Evolutionary conservation across 345 rosid species (phyloP).

Genomic region (Eucalyptus viminalis): DNA sequence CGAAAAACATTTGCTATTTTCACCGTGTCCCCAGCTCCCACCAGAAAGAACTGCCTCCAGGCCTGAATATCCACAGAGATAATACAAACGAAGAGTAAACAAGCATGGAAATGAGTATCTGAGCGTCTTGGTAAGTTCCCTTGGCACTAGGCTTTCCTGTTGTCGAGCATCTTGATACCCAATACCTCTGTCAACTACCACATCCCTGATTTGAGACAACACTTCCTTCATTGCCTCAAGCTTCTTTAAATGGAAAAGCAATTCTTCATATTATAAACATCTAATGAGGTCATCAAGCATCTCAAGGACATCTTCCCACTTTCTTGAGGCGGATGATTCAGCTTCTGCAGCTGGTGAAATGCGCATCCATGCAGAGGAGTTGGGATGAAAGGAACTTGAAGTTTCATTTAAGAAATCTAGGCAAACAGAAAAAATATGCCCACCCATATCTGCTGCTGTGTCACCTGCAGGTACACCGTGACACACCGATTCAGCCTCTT

Average conservation of each 20-base stretch:
- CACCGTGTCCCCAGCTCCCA: slow-evolving; percentile 10
- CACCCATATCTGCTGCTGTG: slow-evolving; percentile 27
- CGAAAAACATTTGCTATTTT: slow-evolving; percentile 11
- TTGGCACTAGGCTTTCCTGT: slow-evolving; percentile 54
- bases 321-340: slow-evolving; percentile 5
- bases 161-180: slow-evolving; percentile 50
- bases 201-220: slow-evolving; percentile 47
- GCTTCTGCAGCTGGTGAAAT: slow-evolving; percentile 26
- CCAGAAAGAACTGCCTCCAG: slow-evolving; percentile 15
- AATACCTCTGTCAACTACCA: slow-evolving; percentile 41
- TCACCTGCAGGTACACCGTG: not conserved
- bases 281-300: not conserved
- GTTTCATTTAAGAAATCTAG: slow-evolving; percentile 40
- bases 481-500: not conserved
- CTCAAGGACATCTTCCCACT: slow-evolving; percentile 50
- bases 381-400: slow-evolving; percentile 13
- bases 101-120: slow-evolving; percentile 63
- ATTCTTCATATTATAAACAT: slow-evolving; percentile 24
- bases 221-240: slow-evolving; percentile 79
- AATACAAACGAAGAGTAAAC: slow-evolving; percentile 28
- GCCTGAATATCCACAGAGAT: no score
- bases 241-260: slow-evolving; percentile 34
- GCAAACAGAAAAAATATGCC: slow-evolving; percentile 53
- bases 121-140: slow-evolving; percentile 47
- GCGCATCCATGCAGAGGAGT: slow-evolving; percentile 54